Evolutionary conservation across 2,329 filamentous ascomycete species (phyloP).

Genomic region (Colletotrichum neosansevieriae): DNA sequence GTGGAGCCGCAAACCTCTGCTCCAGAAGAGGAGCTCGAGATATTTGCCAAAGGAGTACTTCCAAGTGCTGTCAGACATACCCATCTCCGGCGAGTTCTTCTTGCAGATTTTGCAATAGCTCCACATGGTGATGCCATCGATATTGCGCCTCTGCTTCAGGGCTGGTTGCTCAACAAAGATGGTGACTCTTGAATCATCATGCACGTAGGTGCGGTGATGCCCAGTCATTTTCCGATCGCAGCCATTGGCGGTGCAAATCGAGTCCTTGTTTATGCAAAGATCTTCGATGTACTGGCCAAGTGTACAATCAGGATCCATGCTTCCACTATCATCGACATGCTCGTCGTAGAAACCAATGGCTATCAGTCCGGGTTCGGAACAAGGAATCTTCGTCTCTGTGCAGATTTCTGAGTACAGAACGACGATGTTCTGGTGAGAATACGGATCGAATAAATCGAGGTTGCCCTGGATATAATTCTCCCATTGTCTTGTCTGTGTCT

Average conservation of each 20-base stretch:
- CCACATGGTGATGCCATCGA: conserved; percentile 91
- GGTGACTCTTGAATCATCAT: conserved; percentile 93
- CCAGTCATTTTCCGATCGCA: conserved; percentile 92
- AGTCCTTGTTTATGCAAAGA: conserved; percentile 80
- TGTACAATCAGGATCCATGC: conserved; percentile 87
- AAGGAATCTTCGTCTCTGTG: conserved; percentile 92
- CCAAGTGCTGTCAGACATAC: conserved; percentile 95
- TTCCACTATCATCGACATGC: conserved; percentile 73
- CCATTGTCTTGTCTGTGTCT: conserved; percentile 95
- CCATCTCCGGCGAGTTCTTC: conserved; percentile 87
- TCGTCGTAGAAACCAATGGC: conserved; percentile 95
- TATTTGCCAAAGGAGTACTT: conserved; percentile 99
- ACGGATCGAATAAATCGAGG: conserved; percentile 90
- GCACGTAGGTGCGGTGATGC: conserved; percentile 96
- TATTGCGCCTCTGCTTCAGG: conserved; percentile 63
- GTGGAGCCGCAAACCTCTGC: conserved; percentile 80
- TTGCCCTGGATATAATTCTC: conserved; percentile 94
- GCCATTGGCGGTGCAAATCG: conserved; percentile 83
- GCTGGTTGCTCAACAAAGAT: conserved; percentile 79
- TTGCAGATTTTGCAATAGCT: conserved; percentile 94
- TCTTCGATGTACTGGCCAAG: conserved; percentile 96
- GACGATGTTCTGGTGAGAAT: conserved; percentile 95
- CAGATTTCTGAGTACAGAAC: conserved; percentile 95
- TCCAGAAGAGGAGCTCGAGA: conserved; percentile 97
- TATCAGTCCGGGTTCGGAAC: conserved; percentile 89